Evolutionary conservation across 2,329 filamentous ascomycete genomes (phyloP).

Genomic region (Sporothrix protearum): DNA sequence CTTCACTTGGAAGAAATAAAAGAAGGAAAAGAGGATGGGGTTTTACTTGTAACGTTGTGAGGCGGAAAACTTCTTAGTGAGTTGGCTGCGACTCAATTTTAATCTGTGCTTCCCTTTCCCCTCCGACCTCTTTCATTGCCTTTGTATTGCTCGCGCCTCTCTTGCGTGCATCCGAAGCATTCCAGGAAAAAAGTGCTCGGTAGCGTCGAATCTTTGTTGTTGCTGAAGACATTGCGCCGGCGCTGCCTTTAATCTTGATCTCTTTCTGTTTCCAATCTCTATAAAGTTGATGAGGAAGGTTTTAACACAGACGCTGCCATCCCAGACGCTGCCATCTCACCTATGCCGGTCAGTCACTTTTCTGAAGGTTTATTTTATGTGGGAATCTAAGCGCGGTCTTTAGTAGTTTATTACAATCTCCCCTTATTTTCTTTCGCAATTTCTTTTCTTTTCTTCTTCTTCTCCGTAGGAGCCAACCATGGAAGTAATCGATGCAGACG

Average conservation of each 20-base stretch:
- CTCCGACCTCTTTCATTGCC: no score
- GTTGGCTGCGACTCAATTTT: neutral
- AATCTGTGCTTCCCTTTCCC: neutral
- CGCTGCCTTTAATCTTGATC: neutral
- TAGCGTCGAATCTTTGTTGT: no score
- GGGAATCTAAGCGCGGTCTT: no score
- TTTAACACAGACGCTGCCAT: neutral
- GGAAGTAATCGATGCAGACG: neutral
- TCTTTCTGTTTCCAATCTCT: neutral
- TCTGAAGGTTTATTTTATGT: no score
- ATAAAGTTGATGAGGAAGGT: neutral
- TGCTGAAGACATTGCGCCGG: no score
- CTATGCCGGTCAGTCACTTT: no score
- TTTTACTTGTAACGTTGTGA: neutral
- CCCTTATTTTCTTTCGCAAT: neutral
- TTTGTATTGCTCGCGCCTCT: no score
- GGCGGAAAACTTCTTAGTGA: neutral
- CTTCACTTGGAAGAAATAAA: neutral
- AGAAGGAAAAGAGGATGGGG: neutral
- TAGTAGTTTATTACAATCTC: no score
- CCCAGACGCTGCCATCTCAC: neutral
- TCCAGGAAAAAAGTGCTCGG: no score
- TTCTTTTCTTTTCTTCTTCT: neutral
- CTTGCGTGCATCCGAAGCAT: no score
- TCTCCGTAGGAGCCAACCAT: neutral